Percentiles rank a stretch among this genome's conserved stretches.
These are phyloP conservation scores for Oryza brachyantha DNA, from an alignment of 176 grass and related monocot species.

Conservation along the genomic window DNA sequence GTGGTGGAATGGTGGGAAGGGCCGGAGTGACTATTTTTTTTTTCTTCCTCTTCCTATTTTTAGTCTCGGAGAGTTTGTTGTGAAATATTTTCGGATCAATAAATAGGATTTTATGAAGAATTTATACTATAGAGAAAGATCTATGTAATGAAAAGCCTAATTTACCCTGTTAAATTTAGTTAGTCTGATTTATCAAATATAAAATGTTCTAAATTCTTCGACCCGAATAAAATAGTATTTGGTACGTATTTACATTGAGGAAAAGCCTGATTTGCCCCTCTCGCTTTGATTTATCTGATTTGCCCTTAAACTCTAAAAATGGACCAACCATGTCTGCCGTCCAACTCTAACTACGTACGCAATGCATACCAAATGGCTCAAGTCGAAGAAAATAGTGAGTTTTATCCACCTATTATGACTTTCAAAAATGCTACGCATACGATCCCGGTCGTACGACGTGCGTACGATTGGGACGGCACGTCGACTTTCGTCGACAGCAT, in stretches of 20 bases:
- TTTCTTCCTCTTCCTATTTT: background rate
- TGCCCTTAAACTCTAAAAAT: background rate
- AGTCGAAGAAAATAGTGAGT: too few relatives aligned
- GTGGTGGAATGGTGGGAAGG: background rate
- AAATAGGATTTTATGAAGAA: background rate
- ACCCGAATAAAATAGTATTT: background rate
- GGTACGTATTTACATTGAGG: background rate
- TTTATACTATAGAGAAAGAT: too few relatives aligned
- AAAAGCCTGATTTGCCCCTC: background rate
- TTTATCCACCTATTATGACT: too few relatives aligned
- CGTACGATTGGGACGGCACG: too few relatives aligned
- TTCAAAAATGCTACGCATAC: too few relatives aligned
- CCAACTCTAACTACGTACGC: too few relatives aligned
- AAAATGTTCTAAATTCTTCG: background rate
- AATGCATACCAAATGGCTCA: too few relatives aligned
- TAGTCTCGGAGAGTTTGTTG: too few relatives aligned
- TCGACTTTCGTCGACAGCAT: too few relatives aligned
- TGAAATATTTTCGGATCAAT: accelerated
- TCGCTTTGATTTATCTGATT: background rate
- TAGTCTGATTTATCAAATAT: too few relatives aligned
- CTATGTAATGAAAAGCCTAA: background rate
- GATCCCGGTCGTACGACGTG: too few relatives aligned
- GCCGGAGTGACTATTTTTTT: background rate
- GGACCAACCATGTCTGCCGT: too few relatives aligned
- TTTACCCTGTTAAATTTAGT: background rate